Evolutionary conservation across 345 rosid species (phyloP), one percentile per base, ranked within the genome.

Genomic region (Streptanthus diversifolius): DNA sequence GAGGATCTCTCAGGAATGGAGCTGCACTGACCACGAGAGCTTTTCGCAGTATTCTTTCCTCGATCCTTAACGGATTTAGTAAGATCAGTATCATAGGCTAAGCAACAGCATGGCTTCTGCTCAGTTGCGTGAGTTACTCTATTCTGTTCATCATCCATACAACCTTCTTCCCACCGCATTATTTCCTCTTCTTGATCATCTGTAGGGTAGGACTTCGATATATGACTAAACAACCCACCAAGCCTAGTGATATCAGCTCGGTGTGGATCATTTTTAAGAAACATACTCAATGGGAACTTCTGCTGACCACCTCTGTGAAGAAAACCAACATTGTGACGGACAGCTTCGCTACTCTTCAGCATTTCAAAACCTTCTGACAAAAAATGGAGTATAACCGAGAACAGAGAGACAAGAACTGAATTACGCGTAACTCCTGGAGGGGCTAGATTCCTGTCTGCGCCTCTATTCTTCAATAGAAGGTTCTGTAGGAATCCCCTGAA

Each of bases 131-230:
- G 99, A 45, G 96, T 88, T 48, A 91, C 85, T 74, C 88, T 84
- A 61, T 79, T 80, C 63, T 84, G 88, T 77, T 86, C 88, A 58
- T 87, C 96, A 81, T 95, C 97, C 93, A 85, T 75, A 77, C 87
- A 87, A 65, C 96, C 99, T 89, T 95, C 99, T 78, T 91, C 97
- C 99, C 97, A 91, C 79, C 72, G 85, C 76, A 95, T 84, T 27
- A 85, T 78, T 78, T 88, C 98, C 21, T 69, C 80, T 75, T 91
- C 96, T 67, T 85, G 87, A 63, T 82, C 86, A 82, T 63, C 40
- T 54, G 83, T 81, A 24, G 96, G 92, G 80, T 87, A 80, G 41
- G 86, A 85, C 80, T 95, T 90, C 3, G 80, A 84, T 29, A 95
- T 82, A 78, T 91, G 97, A 85, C 86, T 84, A 55, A 84, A 87